Base-by-base conservation (phyloP, 75 land plant species). In the Adiantum capillusveneris region DNA sequence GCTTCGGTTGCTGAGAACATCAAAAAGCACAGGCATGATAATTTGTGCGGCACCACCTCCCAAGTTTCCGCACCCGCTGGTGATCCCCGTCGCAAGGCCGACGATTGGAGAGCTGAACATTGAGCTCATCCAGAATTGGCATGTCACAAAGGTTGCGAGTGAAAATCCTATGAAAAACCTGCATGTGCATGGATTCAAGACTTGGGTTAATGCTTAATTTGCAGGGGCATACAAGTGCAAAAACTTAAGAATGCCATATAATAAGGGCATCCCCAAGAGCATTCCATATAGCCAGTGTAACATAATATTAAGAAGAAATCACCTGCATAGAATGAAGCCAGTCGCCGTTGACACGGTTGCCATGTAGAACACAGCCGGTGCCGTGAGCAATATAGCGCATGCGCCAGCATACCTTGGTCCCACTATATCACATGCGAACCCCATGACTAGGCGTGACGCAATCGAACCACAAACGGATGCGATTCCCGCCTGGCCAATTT, bases 11-110 rank as follows among this genome's bases (percentile, higher is more conserved):
- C 54, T 43, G 6, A 88, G 85, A 0, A 88, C 3, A 0, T 80
- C 67, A 56, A 72, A 88, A 9, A 82, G 43, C 2, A 88, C 44
- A 0, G 94, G 94, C 94, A 88, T 88, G 31, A 88, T 49, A 11
- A 88, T 73, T 60, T 88, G 94, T 17, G 90, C 82, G 0, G 83
- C 91, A 18, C 94, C 95, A 0, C 95, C 95, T 13, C 95, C 95
- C 74, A 89, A 67, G 58, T 89, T 80, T 0, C 95, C 95, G 92
- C 92, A 89, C 0, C 92, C 92, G 0, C 75, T 92, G 0, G 96
- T 81, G 11, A 73, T 65, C 1, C 82, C 93, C 34, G 87, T 90
- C 27, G 75, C 92, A 2, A 75, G 59, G 11, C 93, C 92, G 43
- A 87, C 80, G 29, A 84, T 90, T 80, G 73, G 63, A 57, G 75